Conservation (phyloP, 2,329 filamentous ascomycete species). For the Paraphaeosphaeria minitans region DNA sequence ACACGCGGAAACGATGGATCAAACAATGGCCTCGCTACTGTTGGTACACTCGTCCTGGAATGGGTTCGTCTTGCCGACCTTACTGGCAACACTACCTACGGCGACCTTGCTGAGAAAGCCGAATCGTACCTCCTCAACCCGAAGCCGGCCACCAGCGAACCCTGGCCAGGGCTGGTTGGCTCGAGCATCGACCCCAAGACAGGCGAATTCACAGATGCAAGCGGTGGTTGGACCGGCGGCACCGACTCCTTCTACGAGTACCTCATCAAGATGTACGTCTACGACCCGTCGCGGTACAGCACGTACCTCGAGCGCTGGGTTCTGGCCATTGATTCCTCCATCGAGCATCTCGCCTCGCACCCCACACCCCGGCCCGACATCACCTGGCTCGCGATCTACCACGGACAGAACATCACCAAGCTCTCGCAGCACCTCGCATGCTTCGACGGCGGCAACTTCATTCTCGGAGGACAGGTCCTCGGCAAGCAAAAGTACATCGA, state of each 20-base stretch:
- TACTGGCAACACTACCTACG: constrained; percentile 70
- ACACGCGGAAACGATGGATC: constrained; percentile 56
- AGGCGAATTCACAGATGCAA: constrained; percentile 69
- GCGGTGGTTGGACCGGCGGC: constrained; percentile 77
- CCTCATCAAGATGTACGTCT: constrained; percentile 88
- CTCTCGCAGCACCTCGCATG: constrained; percentile 66
- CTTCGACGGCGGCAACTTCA: constrained; percentile 84
- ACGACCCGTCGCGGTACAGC: constrained; percentile 68
- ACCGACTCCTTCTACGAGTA: constrained; percentile 88
- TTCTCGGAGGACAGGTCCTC: constrained; percentile 77
- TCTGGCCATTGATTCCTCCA: constrained; percentile 74
- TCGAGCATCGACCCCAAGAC: constrained; percentile 66
- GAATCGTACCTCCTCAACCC: constrained; percentile 74
- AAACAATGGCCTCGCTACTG: constrained; percentile 74
- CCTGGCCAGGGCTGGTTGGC: constrained; percentile 78
- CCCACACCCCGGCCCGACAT: constrained; percentile 70
- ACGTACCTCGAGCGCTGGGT: constrained; percentile 75
- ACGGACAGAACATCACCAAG: constrained; percentile 49
- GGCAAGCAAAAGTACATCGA: constrained; percentile 68
- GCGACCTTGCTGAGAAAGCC: constrained; percentile 66
- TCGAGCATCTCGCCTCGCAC: constrained; percentile 71
- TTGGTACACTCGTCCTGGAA: constrained; percentile 80
- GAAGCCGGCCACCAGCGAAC: constrained; percentile 65
- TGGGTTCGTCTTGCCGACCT: constrained; percentile 82
- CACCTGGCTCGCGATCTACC: constrained; percentile 70